These are phyloP conservation scores for Talaromyces wortmannii DNA, from an alignment of 495 filamentous ascomycete species.

Conservation along the genomic window DNA sequence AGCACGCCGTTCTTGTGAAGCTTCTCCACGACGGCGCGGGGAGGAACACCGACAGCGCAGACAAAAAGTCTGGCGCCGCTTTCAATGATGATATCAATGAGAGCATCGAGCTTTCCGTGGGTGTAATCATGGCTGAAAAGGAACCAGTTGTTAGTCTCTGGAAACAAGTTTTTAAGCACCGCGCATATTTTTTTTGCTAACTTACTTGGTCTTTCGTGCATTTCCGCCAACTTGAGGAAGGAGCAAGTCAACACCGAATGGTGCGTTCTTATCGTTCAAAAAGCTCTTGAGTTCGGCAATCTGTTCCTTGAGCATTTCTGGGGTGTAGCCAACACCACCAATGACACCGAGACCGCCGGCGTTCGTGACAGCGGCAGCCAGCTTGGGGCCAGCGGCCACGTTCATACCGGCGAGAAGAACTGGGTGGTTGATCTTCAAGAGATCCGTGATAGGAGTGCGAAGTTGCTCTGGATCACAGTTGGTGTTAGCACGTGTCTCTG, in stretches of 20 bases:
- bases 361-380: slow-evolving; percentile 95
- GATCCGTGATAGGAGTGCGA: slow-evolving; percentile 84
- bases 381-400: slow-evolving; percentile 93
- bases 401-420: slow-evolving; percentile 97
- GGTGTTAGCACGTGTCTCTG: slow-evolving; percentile 15
- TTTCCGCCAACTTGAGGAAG: slow-evolving; percentile 91
- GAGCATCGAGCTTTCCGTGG: slow-evolving; percentile 91
- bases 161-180: background rate
- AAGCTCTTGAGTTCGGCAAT: slow-evolving; percentile 89
- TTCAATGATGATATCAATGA: slow-evolving; percentile 88
- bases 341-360: slow-evolving; percentile 95
- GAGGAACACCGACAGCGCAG: slow-evolving; percentile 91
- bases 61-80: slow-evolving; percentile 90
- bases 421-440: slow-evolving; percentile 95
- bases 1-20: slow-evolving; percentile 82
- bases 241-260: slow-evolving; percentile 93
- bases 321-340: slow-evolving; percentile 93
- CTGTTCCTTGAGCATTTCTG: slow-evolving; percentile 93
- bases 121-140: slow-evolving; percentile 90
- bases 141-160: background rate
- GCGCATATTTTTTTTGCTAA: background rate
- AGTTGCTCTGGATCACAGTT: slow-evolving; percentile 57
- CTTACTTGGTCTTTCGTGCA: slow-evolving; percentile 91
- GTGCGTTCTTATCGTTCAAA: slow-evolving; percentile 90
- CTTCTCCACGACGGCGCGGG: slow-evolving; percentile 77